Evolutionary conservation across 2,329 filamentous ascomycete genomes (phyloP), one percentile per base, ranked within the genome.

Genomic region (Dactylellina cionopaga): DNA sequence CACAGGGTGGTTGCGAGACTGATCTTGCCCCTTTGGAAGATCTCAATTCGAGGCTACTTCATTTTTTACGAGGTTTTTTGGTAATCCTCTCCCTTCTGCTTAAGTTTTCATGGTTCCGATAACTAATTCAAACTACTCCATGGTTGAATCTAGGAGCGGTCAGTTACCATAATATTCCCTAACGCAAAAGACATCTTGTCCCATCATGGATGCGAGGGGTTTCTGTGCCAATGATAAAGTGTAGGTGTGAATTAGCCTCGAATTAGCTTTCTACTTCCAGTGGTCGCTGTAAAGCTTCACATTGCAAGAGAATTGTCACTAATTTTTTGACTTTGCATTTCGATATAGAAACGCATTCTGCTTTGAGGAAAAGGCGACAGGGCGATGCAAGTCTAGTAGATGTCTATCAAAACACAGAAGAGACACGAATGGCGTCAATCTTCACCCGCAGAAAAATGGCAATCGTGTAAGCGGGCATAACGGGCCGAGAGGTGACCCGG

Each of bases 151-250:
- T 43, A n/a, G 17, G 15, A 6, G 4, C 24, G 22, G 19, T 19
- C 13, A 15, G 5, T 33, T 10, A 51, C 7, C 10, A 24, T 0
- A 7, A 31, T 17, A 29, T 17, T 19, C n/a, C 6, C 11, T 19
- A 22, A 24, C 63, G 65, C n/a, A n/a, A 19, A 27, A 49, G 5
- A 71, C 43, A 0, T 51, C 60, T 1, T 71, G 66, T 37, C 49
- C 27, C 11, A 22, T 64, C 11, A 63, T 71, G 58, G 37, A 39
- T 5, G 66, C 66, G 0, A 49, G 66, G 13, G 66, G 58, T 1
- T 13, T 46, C 17, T 71, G 66, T 22, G 9, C 13, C 24, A 51
- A 49, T n/a, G 58, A 71, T 17, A 44, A 71, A 6, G 59, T 33
- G 31, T n/a, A 15, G 22, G 51, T 49, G 39, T 15, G 19, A 5